These are phyloP conservation scores for Clonostachys sp. DNA, from an alignment of 2,329 filamentous ascomycete genomes.

Conservation along the genomic window DNA sequence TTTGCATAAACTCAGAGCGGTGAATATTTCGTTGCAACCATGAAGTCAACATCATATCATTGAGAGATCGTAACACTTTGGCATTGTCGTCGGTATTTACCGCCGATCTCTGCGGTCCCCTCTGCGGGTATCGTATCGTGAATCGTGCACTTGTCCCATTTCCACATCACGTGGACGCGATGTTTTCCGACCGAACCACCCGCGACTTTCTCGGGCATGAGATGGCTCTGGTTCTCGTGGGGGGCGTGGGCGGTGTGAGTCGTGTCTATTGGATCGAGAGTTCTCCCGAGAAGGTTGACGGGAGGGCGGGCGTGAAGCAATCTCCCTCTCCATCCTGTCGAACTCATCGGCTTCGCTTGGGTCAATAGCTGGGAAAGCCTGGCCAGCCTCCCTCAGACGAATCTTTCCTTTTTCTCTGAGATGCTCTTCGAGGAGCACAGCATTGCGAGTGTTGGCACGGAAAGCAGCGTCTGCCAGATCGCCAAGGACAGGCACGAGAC, in stretches of 20 bases:
- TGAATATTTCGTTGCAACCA: too few relatives aligned
- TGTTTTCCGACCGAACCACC: constrained; percentile 19
- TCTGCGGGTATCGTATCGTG: constrained; percentile 8
- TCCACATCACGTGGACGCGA: constrained; percentile 20
- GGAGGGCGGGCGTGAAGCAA: constrained; percentile 12
- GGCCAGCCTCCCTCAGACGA: constrained; percentile 40
- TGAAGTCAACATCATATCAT: too few relatives aligned
- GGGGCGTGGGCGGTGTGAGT: constrained; percentile 1
- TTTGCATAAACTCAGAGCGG: too few relatives aligned
- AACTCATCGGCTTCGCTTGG: constrained; percentile 49
- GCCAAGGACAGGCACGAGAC: constrained; percentile 71
- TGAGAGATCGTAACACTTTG: too few relatives aligned
- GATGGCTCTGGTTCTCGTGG: constrained; percentile 15
- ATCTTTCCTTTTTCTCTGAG: constrained; percentile 65
- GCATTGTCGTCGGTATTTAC: too few relatives aligned
- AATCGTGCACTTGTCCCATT: constrained; percentile 12
- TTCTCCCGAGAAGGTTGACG: constrained; percentile 14
- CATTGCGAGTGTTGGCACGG: constrained; percentile 74
- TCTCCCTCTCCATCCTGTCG: constrained; percentile 28
- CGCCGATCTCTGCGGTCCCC: background rate
- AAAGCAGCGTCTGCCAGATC: constrained; percentile 69
- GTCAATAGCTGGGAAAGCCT: constrained; percentile 40
- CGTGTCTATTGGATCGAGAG: constrained; percentile 6
- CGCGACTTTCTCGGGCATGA: constrained; percentile 15
- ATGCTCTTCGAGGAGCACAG: constrained; percentile 62